Evolutionary conservation across 805 yeast species (phyloP).

Genomic region (Kregervanrija pseudodelftensis): DNA sequence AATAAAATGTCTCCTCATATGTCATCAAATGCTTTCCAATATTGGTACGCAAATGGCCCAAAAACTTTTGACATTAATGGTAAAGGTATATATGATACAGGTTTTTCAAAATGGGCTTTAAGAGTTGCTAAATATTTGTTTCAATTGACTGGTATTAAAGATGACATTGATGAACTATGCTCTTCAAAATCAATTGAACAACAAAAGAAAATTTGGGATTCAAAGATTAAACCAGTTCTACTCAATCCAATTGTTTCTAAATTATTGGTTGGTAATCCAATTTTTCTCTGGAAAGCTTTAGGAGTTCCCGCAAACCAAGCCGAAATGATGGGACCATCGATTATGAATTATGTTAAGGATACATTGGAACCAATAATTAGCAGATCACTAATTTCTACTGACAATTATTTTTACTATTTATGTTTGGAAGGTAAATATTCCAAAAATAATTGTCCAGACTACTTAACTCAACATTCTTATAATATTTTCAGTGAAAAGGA

Average conservation of each 20-base stretch:
- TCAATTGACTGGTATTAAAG: constrained; percentile 43
- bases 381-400: constrained; percentile 55
- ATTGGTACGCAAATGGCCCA: constrained; percentile 63
- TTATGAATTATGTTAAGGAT: constrained; percentile 63
- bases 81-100: constrained; percentile 69
- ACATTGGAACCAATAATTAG: constrained; percentile 71
- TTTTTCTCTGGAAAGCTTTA: constrained; percentile 82
- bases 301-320: constrained; percentile 90
- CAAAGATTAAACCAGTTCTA: constrained; percentile 57
- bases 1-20: constrained; percentile 57
- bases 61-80: constrained; percentile 49
- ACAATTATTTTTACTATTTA: constrained; percentile 75
- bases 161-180: constrained; percentile 50
- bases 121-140: constrained; percentile 59
- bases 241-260: constrained; percentile 65
- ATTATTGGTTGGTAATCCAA: constrained; percentile 68
- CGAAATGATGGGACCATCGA: constrained; percentile 66
- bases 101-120: constrained; percentile 82
- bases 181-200: constrained; percentile 49
- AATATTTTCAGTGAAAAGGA: constrained; percentile 35
- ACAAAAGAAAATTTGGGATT: constrained; percentile 60
- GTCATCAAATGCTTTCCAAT: constrained; percentile 77
- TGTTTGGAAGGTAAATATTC: constrained; percentile 56
- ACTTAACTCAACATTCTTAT: constrained; percentile 55
- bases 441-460: constrained; percentile 65